Evolutionary conservation across 2,329 filamentous ascomycete species (phyloP).

Genomic region (Didymella exigua): DNA sequence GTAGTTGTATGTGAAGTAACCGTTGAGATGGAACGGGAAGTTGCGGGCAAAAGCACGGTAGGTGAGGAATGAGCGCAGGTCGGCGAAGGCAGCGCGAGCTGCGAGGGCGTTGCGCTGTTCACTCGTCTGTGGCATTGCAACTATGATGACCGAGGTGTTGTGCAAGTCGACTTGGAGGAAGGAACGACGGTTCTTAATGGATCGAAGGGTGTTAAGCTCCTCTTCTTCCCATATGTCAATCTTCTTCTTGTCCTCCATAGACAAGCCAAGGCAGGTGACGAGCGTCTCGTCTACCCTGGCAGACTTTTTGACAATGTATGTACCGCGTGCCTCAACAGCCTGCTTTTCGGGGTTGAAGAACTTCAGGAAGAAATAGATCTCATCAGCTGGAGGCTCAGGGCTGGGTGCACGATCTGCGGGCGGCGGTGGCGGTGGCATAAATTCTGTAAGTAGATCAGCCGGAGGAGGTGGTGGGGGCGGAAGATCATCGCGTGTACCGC

Average conservation of each 20-base stretch:
- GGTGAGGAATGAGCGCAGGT: conserved; percentile 51
- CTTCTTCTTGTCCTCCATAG: conserved; percentile 42
- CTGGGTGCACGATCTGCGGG: conserved; percentile 24
- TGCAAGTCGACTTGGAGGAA: conserved; percentile 43
- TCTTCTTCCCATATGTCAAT: conserved; percentile 61
- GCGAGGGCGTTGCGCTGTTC: conserved; percentile 40
- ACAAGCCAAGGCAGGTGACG: conserved; percentile 34
- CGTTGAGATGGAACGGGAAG: conserved; percentile 51
- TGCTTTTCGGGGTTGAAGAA: conserved; percentile 47
- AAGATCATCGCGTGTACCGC: conserved; percentile 40
- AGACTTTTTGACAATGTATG: conserved; percentile 38
- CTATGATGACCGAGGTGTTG: conserved; percentile 45
- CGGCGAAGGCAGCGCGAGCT: conserved; percentile 42
- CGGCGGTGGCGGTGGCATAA: conserved; percentile 25
- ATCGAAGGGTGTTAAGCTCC: conserved; percentile 32
- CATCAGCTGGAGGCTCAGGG: conserved; percentile 36
- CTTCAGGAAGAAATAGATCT: conserved; percentile 51
- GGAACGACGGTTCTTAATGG: conserved; percentile 39
- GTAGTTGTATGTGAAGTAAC: conserved; percentile 58
- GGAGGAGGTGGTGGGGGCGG: conserved; percentile 34
- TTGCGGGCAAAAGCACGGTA: conserved; percentile 49
- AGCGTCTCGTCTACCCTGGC: conserved; percentile 45
- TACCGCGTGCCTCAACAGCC: conserved; percentile 40
- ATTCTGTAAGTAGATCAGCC: conserved; percentile 21
- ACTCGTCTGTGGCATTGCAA: conserved; percentile 29